Base-by-base conservation (phyloP, 2,329 filamentous ascomycete species). In the Fusarium heterosporum region DNA sequence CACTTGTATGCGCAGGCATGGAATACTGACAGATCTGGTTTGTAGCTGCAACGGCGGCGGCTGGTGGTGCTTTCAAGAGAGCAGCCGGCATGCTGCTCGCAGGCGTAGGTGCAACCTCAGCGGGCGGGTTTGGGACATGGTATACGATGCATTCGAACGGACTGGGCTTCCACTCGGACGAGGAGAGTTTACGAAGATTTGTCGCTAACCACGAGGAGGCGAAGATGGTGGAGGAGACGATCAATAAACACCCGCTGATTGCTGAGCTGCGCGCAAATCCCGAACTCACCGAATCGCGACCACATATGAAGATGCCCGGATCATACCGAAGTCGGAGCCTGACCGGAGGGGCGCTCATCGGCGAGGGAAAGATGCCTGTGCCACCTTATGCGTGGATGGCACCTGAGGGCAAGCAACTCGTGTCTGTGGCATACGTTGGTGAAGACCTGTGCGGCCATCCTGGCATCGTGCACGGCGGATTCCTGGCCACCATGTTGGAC, bases 401-500 rank as follows among this genome's bases (percentile, higher is more conserved):
- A 69, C 84, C 86, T 22, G 86, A 84, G 28, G 91, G 92, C 52
- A 89, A 88, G 80, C 86, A 84, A 48, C 81, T 92, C 54, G 87
- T 94, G 8, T 87, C 89, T 14, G 85, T 98, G 40, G 85, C 89
- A 52, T 94, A 94, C 75, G 84, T 97, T 0, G 95, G 95, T 3
- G 80, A 84, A 4, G 89, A 92, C 72, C 82, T 98, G 39, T 97
- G 93, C 75, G 95, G 95, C 3, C 94, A 98, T 77, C 92, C 93
- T 8, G 93, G 92, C 4, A 93, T 98, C 64, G 87, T 97, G 8
- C 96, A 98, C 77, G 95, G 95, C 49, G 95, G 95, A 0, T 81
- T 97, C 67, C 82, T 98, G 56, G 95, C 95, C n/a, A 97, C 95
- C 13, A 85, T 98, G 76, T 82, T 98, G 52, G 95, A 98, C 75